Evolutionary conservation across 768 basidiomycete genomes (phyloP), one percentile per base, ranked within the genome.

Genomic region (Termitomyces sp.): DNA sequence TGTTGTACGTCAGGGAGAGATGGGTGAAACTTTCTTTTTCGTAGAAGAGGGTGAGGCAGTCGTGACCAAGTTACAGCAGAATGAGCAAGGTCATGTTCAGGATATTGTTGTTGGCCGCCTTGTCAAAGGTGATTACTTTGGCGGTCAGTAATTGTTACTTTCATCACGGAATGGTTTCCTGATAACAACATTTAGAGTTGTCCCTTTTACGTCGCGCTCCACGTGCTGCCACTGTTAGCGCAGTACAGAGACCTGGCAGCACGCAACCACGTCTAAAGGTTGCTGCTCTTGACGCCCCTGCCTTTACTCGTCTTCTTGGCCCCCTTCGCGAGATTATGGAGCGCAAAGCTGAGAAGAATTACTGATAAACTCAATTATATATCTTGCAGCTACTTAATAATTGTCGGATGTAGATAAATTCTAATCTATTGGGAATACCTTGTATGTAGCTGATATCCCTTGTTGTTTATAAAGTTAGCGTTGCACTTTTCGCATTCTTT

Each of bases 1-100:
- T 3, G 92, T 99, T 27, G 93, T 99, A 50, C 78, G 77, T 45
- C 89, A 98, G 69, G 96, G 96, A 52, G 97, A 99, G 60, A 85
- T 91, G 73, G 96, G 97, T 7, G 93, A 96, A 64, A 94, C 92
- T 35, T 98, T 98, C 75, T 99, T 94, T 78, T 94, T 99, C 58
- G 85, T 99, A 31, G 97, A 98, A 68, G 92, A 92, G 63, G 96
- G 96, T 16, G 85, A 90, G 60, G 96, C 96, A 2, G 76, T 85
- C 45, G 94, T 92, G 0, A 89, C 89, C 42, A 95, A 97, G 74
- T 74, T 75, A 42, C 83, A 85, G 54, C 75, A 77, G 54, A 74
- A 69, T 36, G 85, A 82, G 16, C 79, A 81, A 43, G 86, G 82
- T 0, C 76, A 82, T 43, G 66, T 73, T 67, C 78, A 76, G 25